phyloP scores from a whole-genome alignment of 2,329 filamentous ascomycete genomes.

The Diplodia corticola region DNA sequence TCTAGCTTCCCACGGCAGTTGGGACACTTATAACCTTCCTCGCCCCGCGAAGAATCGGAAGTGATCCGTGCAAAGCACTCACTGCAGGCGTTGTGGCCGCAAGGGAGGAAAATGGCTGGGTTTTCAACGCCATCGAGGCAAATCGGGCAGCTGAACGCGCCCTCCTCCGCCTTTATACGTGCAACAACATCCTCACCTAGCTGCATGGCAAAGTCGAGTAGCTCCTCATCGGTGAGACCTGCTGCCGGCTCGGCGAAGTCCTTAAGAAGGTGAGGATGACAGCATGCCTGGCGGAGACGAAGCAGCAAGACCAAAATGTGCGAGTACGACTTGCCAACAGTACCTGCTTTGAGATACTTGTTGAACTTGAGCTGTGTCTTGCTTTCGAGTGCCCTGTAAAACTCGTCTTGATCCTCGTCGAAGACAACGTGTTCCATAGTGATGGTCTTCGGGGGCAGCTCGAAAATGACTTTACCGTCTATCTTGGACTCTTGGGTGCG shows the following conservation, averaged over 20 bases:
- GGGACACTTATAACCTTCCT: conserved; percentile 69
- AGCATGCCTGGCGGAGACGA: conserved; percentile 77
- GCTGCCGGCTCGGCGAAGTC: conserved; percentile 50
- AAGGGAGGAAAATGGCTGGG: conserved; percentile 76
- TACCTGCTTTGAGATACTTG: conserved; percentile 69
- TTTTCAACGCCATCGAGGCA: conserved; percentile 77
- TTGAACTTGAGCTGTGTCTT: conserved; percentile 72
- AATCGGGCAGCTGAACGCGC: conserved; percentile 75
- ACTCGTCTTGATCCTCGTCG: conserved; percentile 61
- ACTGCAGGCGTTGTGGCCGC: conserved; percentile 76
- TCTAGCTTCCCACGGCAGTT: conserved; percentile 70
- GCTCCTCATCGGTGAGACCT: conserved; percentile 48
- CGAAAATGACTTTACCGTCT: conserved; percentile 75
- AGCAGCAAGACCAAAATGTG: conserved; percentile 78
- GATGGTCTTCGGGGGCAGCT: conserved; percentile 65
- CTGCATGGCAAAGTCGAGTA: conserved; percentile 62
- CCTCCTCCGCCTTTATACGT: conserved; percentile 59
- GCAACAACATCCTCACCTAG: conserved; percentile 62
- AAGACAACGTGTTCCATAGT: conserved; percentile 65
- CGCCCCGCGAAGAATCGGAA: conserved; percentile 57
- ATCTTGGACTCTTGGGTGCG: conserved; percentile 78
- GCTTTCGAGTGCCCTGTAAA: conserved; percentile 67
- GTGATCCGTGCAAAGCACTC: conserved; percentile 64
- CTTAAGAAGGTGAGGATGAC: conserved; percentile 70
- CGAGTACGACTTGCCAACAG: conserved; percentile 72